Base-by-base conservation (phyloP, 441 rosid genomes). In the Erysimum cheiri region DNA sequence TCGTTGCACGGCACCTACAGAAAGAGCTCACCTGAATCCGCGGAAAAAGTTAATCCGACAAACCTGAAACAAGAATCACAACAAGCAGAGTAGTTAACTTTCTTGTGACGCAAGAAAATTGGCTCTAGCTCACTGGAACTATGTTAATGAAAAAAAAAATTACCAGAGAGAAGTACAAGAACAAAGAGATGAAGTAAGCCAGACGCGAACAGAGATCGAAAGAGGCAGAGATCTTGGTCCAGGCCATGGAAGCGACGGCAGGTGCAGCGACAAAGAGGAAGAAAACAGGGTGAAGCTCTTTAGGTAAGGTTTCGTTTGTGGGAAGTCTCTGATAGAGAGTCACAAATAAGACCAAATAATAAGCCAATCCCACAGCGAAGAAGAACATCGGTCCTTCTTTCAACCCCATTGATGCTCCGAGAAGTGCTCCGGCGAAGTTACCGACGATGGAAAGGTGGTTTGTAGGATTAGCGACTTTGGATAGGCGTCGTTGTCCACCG, bases 291-390 rank as follows among this genome's bases (percentile, higher is more conserved):
- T 94, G 98, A 65, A 94, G 92, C 74, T 94, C 97, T 71, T 91
- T 90, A 3, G 97, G 97, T 55, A 91, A 84, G 6, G 98, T 87
- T 46, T 82, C 88, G 13, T 87, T 91, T 4, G 97, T 93, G 15
- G 97, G 98, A 54, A 93, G 92, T 73, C 96, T 89, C 73, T 91
- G 98, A 71, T 91, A 93, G 5, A 93, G 87, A 12, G 98, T 94
- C 52, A 94, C 98, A 66, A 94, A 94, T 1, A 94, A 85, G 65
- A 94, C 96, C 1, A 75, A 56, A 69, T 89, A 93, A 65, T 93
- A 97, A 71, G 97, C 93, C 72, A 93, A 64, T 3, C 98, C 98
- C 1, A 91, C 80, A 0, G 97, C 83, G 48, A 88, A 93, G 82
- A 93, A 93, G 85, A 93, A 91, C 24, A 87, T 77, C 2, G 98